Evolutionary conservation across 306 rosid genomes (phyloP).

Genomic region (Lotus japonicus): DNA sequence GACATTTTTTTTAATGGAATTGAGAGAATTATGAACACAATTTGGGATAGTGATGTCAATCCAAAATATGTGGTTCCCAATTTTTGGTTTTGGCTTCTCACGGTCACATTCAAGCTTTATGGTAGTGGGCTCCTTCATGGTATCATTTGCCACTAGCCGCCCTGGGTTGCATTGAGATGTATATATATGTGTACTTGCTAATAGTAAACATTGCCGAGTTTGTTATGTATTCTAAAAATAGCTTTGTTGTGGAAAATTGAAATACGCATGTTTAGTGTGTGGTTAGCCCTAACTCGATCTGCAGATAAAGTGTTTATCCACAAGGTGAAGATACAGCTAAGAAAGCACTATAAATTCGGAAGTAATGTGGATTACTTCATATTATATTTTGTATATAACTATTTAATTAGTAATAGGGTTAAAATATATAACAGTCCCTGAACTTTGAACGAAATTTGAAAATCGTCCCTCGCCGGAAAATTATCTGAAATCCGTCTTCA

Average conservation of each 20-base stretch:
- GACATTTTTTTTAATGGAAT: too few relatives aligned
- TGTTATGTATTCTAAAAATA: not conserved
- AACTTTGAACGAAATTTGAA: too few relatives aligned
- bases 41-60: too few relatives aligned
- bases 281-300: constrained; percentile 12
- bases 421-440: too few relatives aligned
- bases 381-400: too few relatives aligned
- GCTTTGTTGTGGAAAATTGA: constrained; percentile 20
- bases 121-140: constrained; percentile 36
- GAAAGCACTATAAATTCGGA: not conserved
- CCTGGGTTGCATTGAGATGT: constrained; percentile 17
- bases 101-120: constrained; percentile 21
- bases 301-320: constrained; percentile 1
- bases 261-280: constrained; percentile 12
- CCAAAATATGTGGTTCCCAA: not conserved
- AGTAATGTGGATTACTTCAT: too few relatives aligned
- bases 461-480: too few relatives aligned
- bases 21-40: too few relatives aligned
- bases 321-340: not conserved
- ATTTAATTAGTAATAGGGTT: too few relatives aligned
- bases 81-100: constrained; percentile 16
- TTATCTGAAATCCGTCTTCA: too few relatives aligned
- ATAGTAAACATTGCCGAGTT: not conserved
- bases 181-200: not conserved
- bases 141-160: constrained; percentile 34